phyloP scores from a whole-genome alignment of 345 rosid genomes.

The Arabidopsis thaliana region DNA sequence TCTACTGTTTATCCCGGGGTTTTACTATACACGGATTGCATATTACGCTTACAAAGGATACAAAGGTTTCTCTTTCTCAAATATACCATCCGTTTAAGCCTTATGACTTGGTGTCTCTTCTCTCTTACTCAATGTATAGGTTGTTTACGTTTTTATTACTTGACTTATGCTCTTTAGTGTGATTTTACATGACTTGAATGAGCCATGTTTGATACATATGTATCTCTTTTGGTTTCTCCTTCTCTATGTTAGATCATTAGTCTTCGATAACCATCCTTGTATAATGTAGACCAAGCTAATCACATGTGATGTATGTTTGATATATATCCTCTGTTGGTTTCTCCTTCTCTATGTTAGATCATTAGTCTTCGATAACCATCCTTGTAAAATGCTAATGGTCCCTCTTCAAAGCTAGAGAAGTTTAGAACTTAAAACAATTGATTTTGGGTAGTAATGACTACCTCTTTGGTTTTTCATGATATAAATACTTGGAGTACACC shows the following conservation, averaged over 20 bases:
- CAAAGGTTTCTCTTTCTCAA: slow-evolving; percentile 95
- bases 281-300: not conserved
- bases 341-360: slow-evolving; percentile 25
- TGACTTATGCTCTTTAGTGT: slow-evolving; percentile 33
- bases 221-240: slow-evolving; percentile 28
- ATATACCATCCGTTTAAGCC: slow-evolving; percentile 76
- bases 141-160: slow-evolving; percentile 14
- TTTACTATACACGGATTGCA: slow-evolving; percentile 90
- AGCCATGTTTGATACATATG: slow-evolving; percentile 37
- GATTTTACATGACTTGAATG: slow-evolving; percentile 35
- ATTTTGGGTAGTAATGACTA: no score
- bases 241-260: slow-evolving; percentile 26
- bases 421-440: no score
- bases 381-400: not conserved
- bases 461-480: no score
- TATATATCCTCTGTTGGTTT: slow-evolving; percentile 33
- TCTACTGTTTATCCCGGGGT: slow-evolving; percentile 91
- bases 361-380: slow-evolving; percentile 15
- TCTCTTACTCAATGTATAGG: slow-evolving; percentile 41
- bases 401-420: no score
- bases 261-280: slow-evolving; percentile 16
- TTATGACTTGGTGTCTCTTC: slow-evolving; percentile 1
- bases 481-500: no score
- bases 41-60: slow-evolving; percentile 97
- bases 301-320: slow-evolving; percentile 9